Evolutionary conservation across 305 asterid species (phyloP).

Genomic region (Rubia tinctorum): DNA sequence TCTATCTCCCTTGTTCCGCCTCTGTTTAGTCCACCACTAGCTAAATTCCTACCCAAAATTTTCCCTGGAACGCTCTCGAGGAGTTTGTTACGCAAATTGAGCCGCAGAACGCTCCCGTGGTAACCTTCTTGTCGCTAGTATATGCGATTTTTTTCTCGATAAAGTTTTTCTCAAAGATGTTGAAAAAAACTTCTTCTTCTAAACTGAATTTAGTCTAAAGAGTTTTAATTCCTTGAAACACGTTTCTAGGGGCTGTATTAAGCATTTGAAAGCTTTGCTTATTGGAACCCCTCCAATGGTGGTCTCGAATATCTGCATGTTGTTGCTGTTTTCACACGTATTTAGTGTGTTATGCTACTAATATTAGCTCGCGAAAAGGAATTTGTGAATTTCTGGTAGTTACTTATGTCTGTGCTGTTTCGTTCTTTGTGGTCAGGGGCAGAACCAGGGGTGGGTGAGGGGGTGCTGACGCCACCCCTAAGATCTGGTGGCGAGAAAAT

Average conservation of each 20-base stretch:
- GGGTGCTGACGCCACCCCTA: too few species aligned
- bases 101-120: slow-evolving; percentile 61
- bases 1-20: too few species aligned
- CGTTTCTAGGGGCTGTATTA: slow-evolving; percentile 71
- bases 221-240: slow-evolving; percentile 19
- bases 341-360: neutral
- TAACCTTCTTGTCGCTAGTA: slow-evolving; percentile 3
- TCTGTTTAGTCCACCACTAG: too few species aligned
- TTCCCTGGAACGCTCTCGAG: too few species aligned
- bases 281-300: slow-evolving; percentile 76
- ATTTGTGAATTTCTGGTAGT: neutral
- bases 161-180: neutral
- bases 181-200: neutral
- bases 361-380: neutral
- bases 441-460: too few species aligned
- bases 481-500: too few species aligned
- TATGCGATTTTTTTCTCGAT: neutral
- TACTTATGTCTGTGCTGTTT: neutral
- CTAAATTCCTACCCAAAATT: too few species aligned
- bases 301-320: slow-evolving; percentile 92
- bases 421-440: too few species aligned
- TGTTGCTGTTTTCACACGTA: neutral
- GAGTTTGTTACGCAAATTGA: slow-evolving; percentile 69
- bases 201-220: neutral
- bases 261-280: slow-evolving; percentile 73